Base-by-base conservation (phyloP, 257 asterid species). In the Solanum lignicaule region DNA sequence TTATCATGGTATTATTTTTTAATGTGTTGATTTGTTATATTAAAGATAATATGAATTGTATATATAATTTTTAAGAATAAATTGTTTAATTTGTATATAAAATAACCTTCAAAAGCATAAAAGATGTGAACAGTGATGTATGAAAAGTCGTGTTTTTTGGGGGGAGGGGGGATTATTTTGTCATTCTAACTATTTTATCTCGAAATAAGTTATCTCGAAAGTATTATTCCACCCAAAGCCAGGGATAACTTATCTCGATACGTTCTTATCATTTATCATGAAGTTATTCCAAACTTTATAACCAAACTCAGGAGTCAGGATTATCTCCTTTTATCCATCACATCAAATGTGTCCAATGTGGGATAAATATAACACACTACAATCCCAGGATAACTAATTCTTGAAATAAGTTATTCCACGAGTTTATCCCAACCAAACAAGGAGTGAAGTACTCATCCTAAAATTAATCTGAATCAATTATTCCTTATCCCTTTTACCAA, bases 61-160 rank as follows among this genome's bases (percentile, higher is more conserved):
- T 43, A 43, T 43, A 43, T 13, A 43, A 12, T 43, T 43, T 43
- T 13, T 43, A 43, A 43, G 55, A 1, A 13, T 43, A 13, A 43
- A 39, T 39, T 43, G 6, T 43, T 39, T 39, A 39, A 10, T 39
- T 4, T 43, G 18, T 43, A 43, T 13, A 12, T 43, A 43, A 43
- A 12, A 13, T 43, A 52, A 18, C n/a, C n/a, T 52, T 16, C 9
- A 52, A 6, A 52, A 18, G 4, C 4, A 52, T 52, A 52, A 52
- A 18, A 16, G 9, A 52, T 52, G 62, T 52, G 62, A 16, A 52
- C 3, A 52, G 10, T 52, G 55, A 13, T 13, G 20, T 52, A 52
- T 52, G 23, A 52, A 52, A 16, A 48, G 20, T 5, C 0, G 0
- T 5, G n/a, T 52, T 48, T 46, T 46, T 48, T 0, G 6, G 2